Conservation (phyloP, 441 rosid genomes). For the Eruca vesicaria region DNA sequence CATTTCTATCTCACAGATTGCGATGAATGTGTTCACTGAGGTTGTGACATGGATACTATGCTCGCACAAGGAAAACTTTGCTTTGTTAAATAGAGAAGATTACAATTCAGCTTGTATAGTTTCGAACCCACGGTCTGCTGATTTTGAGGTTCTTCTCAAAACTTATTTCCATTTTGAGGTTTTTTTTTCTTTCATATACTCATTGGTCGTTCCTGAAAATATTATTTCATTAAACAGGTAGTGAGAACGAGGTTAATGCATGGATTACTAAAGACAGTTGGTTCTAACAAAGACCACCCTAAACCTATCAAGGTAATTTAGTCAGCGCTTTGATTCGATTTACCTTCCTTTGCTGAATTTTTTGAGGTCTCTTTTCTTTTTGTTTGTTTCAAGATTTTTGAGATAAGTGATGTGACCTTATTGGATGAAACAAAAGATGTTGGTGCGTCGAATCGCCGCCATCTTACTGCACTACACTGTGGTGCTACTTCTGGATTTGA, state of each 20-base stretch:
- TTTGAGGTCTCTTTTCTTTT: neutral
- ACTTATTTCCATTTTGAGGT: neutral
- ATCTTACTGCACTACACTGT: constrained; percentile 77
- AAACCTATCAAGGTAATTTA: constrained; percentile 96
- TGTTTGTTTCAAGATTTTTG: constrained; percentile 58
- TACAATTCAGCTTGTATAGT: constrained; percentile 61
- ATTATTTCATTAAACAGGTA: neutral
- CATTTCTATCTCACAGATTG: constrained; percentile 59
- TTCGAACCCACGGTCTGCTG: constrained; percentile 87
- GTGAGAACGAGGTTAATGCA: constrained; percentile 58
- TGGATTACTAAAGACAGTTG: constrained; percentile 83
- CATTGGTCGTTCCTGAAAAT: too few species aligned
- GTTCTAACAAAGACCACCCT: constrained; percentile 90
- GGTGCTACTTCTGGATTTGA: constrained; percentile 97
- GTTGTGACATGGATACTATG: constrained; percentile 84
- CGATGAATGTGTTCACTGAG: constrained; percentile 76
- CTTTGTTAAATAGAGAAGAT: constrained; percentile 66
- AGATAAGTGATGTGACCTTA: constrained; percentile 71
- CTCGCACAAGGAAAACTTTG: constrained; percentile 68
- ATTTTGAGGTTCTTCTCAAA: constrained; percentile 74
- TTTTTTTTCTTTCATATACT: neutral
- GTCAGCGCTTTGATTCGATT: neutral
- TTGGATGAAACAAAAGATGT: constrained; percentile 73
- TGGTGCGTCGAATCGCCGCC: constrained; percentile 77
- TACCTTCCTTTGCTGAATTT: neutral